Conservation (phyloP, 2,329 filamentous ascomycete genomes). For the Diaporthe humulicola region DNA sequence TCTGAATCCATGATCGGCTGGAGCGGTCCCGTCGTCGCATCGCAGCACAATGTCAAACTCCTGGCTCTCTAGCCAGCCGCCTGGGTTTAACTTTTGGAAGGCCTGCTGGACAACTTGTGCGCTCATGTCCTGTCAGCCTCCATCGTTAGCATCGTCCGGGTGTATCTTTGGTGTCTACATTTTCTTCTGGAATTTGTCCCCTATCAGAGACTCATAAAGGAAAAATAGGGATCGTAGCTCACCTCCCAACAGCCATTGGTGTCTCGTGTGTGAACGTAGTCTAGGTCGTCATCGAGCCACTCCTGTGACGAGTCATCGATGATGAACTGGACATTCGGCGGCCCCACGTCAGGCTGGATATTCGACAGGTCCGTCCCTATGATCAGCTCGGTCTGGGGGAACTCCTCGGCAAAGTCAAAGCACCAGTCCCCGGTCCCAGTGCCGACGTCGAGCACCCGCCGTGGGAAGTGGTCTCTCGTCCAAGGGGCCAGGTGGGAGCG, state of each 20-base stretch:
- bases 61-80: slow-evolving; percentile 69
- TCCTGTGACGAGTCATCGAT: slow-evolving; percentile 74
- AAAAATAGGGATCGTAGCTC: not conserved
- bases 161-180: not conserved
- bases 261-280: slow-evolving; percentile 67
- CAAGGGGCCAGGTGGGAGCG: slow-evolving; percentile 50
- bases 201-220: not conserved
- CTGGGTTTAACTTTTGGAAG: slow-evolving; percentile 62
- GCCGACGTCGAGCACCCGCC: slow-evolving; percentile 54
- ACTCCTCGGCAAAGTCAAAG: slow-evolving; percentile 75
- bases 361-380: slow-evolving; percentile 77
- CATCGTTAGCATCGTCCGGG: not conserved
- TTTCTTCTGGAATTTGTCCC: not conserved
- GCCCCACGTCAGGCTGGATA: slow-evolving; percentile 75
- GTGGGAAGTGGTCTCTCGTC: slow-evolving; percentile 45
- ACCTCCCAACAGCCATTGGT: slow-evolving; percentile 63
- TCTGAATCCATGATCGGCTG: slow-evolving; percentile 52
- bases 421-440: slow-evolving; percentile 75
- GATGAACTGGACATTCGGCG: slow-evolving; percentile 80
- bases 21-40: slow-evolving; percentile 62
- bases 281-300: slow-evolving; percentile 68
- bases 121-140: slow-evolving; percentile 52
- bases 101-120: slow-evolving; percentile 64
- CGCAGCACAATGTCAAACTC: slow-evolving; percentile 55
- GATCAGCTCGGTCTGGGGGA: slow-evolving; percentile 67